Conservation (phyloP, 805 yeast species). For the Spathaspora sp. region DNA sequence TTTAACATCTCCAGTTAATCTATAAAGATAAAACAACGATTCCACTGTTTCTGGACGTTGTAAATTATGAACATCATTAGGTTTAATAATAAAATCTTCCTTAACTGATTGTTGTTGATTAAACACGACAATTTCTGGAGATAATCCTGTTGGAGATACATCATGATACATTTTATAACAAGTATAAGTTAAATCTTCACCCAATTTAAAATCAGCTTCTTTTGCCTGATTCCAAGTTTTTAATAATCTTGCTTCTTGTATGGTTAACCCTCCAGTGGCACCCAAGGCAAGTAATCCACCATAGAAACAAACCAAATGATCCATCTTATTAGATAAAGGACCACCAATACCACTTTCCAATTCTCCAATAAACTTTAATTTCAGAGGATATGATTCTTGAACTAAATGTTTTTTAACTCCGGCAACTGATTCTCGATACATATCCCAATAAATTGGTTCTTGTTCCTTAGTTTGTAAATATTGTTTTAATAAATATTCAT, state of each 20-base stretch:
- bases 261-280: slow-evolving; percentile 71
- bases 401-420: slow-evolving; percentile 74
- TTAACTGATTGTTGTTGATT: slow-evolving; percentile 46
- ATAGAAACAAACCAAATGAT: slow-evolving; percentile 86
- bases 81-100: slow-evolving; percentile 65
- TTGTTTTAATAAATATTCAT: slow-evolving; percentile 84
- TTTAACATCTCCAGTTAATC: slow-evolving; percentile 74
- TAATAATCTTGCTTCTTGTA: slow-evolving; percentile 50
- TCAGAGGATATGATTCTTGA: slow-evolving; percentile 56
- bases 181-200: slow-evolving; percentile 69
- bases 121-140: slow-evolving; percentile 89
- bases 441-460: slow-evolving; percentile 58
- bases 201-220: slow-evolving; percentile 65
- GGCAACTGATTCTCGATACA: slow-evolving; percentile 73
- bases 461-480: slow-evolving; percentile 69
- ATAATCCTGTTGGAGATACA: slow-evolving; percentile 60
- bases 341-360: slow-evolving; percentile 65
- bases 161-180: slow-evolving; percentile 84
- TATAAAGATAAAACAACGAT: slow-evolving; percentile 73
- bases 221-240: slow-evolving; percentile 55
- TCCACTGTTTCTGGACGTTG: slow-evolving; percentile 96
- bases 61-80: slow-evolving; percentile 73
- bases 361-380: slow-evolving; percentile 73
- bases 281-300: slow-evolving; percentile 89
- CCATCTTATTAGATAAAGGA: slow-evolving; percentile 70